Evolutionary conservation across 1,284 basidiomycete species (phyloP).

Genomic region (Melampsora abietis-canadensis): DNA sequence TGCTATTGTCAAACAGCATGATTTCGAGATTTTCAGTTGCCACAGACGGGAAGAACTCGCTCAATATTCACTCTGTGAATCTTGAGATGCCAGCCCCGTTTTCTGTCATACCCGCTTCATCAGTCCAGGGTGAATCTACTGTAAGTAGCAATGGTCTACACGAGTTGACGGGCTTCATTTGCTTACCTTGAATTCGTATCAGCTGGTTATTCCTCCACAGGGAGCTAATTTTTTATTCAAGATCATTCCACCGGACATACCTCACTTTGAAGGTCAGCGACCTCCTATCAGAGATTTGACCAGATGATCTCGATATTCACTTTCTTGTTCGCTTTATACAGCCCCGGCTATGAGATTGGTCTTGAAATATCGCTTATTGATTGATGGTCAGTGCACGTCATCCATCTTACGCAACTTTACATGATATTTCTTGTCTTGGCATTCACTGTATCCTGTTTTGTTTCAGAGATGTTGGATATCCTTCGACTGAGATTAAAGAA

Average conservation of each 20-base stretch:
- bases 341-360: slow-evolving; percentile 21
- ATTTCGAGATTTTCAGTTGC: slow-evolving; percentile 77
- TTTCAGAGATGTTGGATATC: background rate
- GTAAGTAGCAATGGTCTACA: background rate
- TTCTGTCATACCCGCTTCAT: background rate
- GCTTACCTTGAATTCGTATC: slow-evolving; percentile 10
- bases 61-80: slow-evolving; percentile 64
- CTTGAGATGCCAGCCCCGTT: slow-evolving; percentile 51
- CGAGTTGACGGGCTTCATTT: background rate
- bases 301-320: background rate
- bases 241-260: background rate
- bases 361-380: slow-evolving; percentile 27
- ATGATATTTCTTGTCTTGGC: background rate
- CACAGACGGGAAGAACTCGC: slow-evolving; percentile 66
- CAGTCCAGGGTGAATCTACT: background rate
- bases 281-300: background rate
- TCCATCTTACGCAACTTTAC: background rate
- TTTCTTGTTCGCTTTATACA: background rate
- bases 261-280: background rate
- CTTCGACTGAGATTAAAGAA: background rate
- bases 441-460: no score
- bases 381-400: slow-evolving; percentile 17
- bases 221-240: background rate
- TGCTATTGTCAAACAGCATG: slow-evolving; percentile 51
- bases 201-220: background rate